Base-by-base conservation (phyloP, 495 filamentous ascomycete species). In the Neurospora intermedia region DNA sequence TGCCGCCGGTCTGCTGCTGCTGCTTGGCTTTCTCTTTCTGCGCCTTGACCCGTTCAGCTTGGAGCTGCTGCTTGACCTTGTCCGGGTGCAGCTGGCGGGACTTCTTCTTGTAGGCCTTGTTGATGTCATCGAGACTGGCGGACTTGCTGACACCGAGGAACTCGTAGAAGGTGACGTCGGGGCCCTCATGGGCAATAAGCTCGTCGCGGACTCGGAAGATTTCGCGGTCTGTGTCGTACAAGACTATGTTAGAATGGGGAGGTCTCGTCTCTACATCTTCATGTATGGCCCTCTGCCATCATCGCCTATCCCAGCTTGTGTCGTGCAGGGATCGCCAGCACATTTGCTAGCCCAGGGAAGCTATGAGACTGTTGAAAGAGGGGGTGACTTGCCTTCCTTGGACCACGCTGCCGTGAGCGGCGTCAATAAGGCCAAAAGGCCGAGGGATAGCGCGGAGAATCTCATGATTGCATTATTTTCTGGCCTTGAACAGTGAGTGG, bases 161-260 rank as follows among this genome's bases (percentile, higher is more conserved):
- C 77, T 96, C 92, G 87, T 99, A 99, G 86, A 98, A 99, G 73
- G 93, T 96, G 70, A 93, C 88, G 73, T 92, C 91, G 69, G 84
- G 72, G 39, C 94, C 96, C 83, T 98, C 94, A 75, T 88, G 78
- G 16, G 89, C 82, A 69, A 88, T 84, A 46, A 99, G 83, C 78
- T 98, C 96, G 84, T 97, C 93, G 75, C 89, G 90, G 72, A 98
- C 86, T 72, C 93, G 90, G 84, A 99, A 99, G 83, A 99, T 98
- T 84, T 99, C 96, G 78, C 95, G 91, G 82, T 99, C 96, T 97
- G 78, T 62, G 13, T 62, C 13, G 54, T 41, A 35, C 48, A 38
- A 69, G 72, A 71, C 35, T 0, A 6, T 6, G 71, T 72, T 66
- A 35, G 45, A 43, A 16, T 38, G 16, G 10, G 15, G 8, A 38